phyloP scores from a whole-genome alignment of 306 rosid species.

The Prunus padus region DNA sequence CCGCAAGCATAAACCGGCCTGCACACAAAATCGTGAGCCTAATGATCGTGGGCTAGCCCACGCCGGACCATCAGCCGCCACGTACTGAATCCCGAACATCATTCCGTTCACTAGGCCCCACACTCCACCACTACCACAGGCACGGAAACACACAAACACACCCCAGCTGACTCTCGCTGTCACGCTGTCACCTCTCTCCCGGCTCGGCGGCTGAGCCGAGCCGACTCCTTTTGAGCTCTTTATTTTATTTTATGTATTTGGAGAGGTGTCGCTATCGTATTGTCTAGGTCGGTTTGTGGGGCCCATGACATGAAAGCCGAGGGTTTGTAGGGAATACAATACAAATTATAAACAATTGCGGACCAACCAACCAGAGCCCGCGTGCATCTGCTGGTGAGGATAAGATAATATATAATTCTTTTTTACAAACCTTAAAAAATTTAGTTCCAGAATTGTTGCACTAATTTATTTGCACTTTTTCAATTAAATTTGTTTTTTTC shows the following conservation, averaged over 20 bases:
- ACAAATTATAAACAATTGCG: constrained; percentile 23
- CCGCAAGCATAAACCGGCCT: constrained; percentile 41
- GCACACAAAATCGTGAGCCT: constrained; percentile 36
- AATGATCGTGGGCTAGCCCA: constrained; percentile 58
- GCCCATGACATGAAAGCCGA: constrained; percentile 26
- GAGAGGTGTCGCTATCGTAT: constrained; percentile 75
- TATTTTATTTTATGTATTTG: constrained; percentile 34
- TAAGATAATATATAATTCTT: background rate
- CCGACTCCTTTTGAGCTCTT: background rate
- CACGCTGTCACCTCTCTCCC: constrained; percentile 9
- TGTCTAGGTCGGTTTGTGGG: constrained; percentile 58
- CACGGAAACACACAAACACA: constrained; percentile 16
- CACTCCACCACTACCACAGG: constrained; percentile 31
- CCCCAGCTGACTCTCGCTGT: background rate
- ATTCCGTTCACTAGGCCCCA: constrained; percentile 43
- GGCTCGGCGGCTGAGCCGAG: constrained; percentile 4
- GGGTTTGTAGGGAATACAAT: constrained; percentile 2
- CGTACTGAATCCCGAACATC: constrained; percentile 28
- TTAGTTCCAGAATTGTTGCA: constrained; percentile 10
- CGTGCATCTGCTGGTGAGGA: constrained; percentile 50
- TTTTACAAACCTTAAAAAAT: constrained; percentile 31
- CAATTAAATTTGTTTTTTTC: background rate
- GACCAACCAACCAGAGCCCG: constrained; percentile 71
- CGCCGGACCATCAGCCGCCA: constrained; percentile 69
- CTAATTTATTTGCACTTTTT: constrained; percentile 44